phyloP scores from a whole-genome alignment of 306 rosid species.

The Alnus rubra region DNA sequence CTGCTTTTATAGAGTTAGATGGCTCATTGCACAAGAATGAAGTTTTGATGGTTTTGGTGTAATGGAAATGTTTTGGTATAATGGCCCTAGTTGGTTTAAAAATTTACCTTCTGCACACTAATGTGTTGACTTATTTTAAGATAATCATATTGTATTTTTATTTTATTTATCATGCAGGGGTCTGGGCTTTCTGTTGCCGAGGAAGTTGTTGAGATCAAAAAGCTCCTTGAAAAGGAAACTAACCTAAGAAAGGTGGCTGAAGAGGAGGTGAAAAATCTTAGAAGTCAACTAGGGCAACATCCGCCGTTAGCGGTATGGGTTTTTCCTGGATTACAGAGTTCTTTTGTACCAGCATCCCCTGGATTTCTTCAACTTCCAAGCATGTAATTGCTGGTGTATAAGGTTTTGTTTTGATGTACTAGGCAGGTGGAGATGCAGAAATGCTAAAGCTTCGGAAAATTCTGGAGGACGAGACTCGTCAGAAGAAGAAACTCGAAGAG shows the following conservation, averaged over 20 bases:
- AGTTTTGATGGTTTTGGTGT: background rate
- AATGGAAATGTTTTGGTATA: background rate
- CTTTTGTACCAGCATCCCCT: background rate
- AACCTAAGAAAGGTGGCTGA: constrained; percentile 65
- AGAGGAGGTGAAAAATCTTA: constrained; percentile 64
- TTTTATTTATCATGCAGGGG: constrained; percentile 45
- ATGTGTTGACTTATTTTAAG: background rate
- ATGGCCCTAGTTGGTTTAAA: background rate
- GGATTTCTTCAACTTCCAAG: constrained; percentile 12
- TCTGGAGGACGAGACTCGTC: constrained; percentile 72
- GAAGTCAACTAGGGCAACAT: constrained; percentile 49
- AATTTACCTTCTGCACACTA: background rate
- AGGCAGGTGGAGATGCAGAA: constrained; percentile 75
- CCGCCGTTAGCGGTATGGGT: constrained; percentile 51
- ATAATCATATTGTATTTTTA: background rate
- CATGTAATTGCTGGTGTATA: constrained; percentile 32
- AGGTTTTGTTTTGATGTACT: constrained; percentile 34
- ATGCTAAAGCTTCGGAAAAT: constrained; percentile 54
- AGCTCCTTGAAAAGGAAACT: constrained; percentile 67
- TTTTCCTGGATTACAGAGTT: constrained; percentile 18
- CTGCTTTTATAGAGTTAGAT: background rate
- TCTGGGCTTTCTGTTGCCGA: constrained; percentile 44
- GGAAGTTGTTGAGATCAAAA: constrained; percentile 59
- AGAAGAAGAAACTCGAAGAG: constrained; percentile 84
- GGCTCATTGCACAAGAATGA: background rate